phyloP scores from a whole-genome alignment of 306 rosid genomes.

The Bauhinia variegata region DNA sequence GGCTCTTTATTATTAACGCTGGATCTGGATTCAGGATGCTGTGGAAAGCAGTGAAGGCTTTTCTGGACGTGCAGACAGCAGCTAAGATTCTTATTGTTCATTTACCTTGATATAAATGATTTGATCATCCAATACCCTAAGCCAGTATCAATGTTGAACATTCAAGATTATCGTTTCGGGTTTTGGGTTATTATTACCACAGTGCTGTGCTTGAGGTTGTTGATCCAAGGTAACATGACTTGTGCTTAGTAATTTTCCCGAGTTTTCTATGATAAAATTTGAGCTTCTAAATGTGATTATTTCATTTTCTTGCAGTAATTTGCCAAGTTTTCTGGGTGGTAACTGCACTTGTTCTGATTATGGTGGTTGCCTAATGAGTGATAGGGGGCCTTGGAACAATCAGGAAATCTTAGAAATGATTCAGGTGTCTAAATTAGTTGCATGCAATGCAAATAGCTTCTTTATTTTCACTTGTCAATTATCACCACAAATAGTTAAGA shows the following conservation, averaged over 20 bases:
- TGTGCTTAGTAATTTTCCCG: slow-evolving; percentile 3
- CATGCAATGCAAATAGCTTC: neutral
- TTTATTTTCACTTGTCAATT: neutral
- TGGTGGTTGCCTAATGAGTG: slow-evolving; percentile 85
- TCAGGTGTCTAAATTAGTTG: slow-evolving; percentile 52
- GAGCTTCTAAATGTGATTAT: neutral
- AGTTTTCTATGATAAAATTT: neutral
- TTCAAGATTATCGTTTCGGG: slow-evolving; percentile 53
- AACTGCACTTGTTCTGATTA: slow-evolving; percentile 73
- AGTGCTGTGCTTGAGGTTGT: slow-evolving; percentile 54
- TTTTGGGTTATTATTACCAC: slow-evolving; percentile 66
- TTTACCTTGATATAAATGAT: slow-evolving; percentile 13
- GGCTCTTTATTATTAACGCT: slow-evolving; percentile 78
- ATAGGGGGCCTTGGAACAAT: slow-evolving; percentile 87
- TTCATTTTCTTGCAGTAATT: slow-evolving; percentile 54
- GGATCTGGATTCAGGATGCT: slow-evolving; percentile 81
- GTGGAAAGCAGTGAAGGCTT: slow-evolving; percentile 82
- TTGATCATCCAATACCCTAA: slow-evolving; percentile 14
- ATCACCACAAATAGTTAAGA: neutral
- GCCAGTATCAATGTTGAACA: slow-evolving; percentile 11
- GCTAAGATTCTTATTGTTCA: slow-evolving; percentile 69
- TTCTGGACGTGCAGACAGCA: slow-evolving; percentile 74
- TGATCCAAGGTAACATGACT: slow-evolving; percentile 61
- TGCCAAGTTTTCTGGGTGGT: slow-evolving; percentile 88
- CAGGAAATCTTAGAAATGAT: slow-evolving; percentile 59